Evolutionary conservation across 176 grass and related monocot species (phyloP).

Genomic region (Aegilops sharonensis): DNA sequence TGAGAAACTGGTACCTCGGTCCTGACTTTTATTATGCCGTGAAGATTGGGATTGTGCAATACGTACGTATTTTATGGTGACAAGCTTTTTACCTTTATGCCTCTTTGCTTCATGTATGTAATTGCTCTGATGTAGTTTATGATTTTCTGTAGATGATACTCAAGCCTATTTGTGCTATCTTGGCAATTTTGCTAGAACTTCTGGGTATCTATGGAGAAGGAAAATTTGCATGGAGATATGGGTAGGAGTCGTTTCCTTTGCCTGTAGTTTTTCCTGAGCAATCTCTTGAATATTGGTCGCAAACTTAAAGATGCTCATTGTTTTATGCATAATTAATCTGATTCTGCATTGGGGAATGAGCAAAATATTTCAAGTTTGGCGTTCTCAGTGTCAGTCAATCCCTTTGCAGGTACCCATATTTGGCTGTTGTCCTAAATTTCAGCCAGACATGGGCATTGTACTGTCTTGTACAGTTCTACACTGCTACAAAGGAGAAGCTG

Average conservation of each 20-base stretch:
- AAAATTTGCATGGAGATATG: conserved; percentile 96
- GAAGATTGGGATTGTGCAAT: conserved; percentile 98
- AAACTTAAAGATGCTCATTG: neutral
- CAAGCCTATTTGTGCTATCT: conserved; percentile 88
- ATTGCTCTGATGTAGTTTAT: conserved; percentile 24
- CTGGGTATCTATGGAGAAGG: conserved; percentile 93
- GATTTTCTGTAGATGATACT: conserved; percentile 83
- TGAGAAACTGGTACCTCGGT: conserved; percentile 93
- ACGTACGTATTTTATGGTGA: conserved; percentile 61
- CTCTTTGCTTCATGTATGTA: conserved; percentile 5
- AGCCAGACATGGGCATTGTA: conserved; percentile 98
- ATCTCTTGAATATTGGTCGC: neutral
- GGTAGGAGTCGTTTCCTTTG: conserved; percentile 49
- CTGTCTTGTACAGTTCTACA: conserved; percentile 96
- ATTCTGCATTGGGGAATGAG: neutral
- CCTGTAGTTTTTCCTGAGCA: neutral
- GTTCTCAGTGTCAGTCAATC: conserved; percentile 4
- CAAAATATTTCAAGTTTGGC: neutral
- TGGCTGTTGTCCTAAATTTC: conserved; percentile 93
- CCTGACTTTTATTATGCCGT: conserved; percentile 90
- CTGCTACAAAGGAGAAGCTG: conserved; percentile 88
- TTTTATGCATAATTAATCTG: conserved; percentile 6
- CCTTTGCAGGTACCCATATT: conserved; percentile 86
- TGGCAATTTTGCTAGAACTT: conserved; percentile 83
- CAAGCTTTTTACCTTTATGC: neutral